These are phyloP conservation scores for Apiospora malaysiana DNA, from an alignment of 2,329 filamentous ascomycete species.

Conservation along the genomic window DNA sequence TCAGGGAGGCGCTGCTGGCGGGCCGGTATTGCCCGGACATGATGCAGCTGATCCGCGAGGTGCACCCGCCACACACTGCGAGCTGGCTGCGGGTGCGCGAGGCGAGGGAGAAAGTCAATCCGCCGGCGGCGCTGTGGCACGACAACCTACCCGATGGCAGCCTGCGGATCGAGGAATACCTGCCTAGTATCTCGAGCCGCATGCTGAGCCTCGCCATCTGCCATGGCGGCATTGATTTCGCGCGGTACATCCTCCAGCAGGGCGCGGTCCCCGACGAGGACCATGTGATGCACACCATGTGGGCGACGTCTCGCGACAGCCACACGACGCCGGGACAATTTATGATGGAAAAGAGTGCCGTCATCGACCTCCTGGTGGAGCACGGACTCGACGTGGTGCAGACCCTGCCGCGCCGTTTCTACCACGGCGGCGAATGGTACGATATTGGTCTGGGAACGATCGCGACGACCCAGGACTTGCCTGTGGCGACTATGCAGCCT, in stretches of 20 bases:
- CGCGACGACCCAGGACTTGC: rapidly evolving
- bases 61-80: no score
- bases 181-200: background rate
- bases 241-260: background rate
- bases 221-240: background rate
- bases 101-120: no score
- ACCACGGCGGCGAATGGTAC: rapidly evolving
- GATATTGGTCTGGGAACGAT: background rate
- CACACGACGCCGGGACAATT: background rate
- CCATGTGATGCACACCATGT: background rate
- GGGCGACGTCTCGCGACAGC: background rate
- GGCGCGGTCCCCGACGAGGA: background rate
- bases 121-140: no score
- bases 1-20: no score
- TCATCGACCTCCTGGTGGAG: background rate
- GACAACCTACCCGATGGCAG: no score
- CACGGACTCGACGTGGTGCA: background rate
- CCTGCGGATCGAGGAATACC: background rate
- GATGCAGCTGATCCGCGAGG: no score
- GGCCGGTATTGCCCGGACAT: no score
- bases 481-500: rapidly evolving
- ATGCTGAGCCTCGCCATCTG: slow-evolving; percentile 3
- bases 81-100: no score
- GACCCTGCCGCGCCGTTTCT: background rate
- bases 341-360: background rate